Evolutionary conservation across 2,329 filamentous ascomycete genomes (phyloP).

Genomic region (Thelonectria olida): DNA sequence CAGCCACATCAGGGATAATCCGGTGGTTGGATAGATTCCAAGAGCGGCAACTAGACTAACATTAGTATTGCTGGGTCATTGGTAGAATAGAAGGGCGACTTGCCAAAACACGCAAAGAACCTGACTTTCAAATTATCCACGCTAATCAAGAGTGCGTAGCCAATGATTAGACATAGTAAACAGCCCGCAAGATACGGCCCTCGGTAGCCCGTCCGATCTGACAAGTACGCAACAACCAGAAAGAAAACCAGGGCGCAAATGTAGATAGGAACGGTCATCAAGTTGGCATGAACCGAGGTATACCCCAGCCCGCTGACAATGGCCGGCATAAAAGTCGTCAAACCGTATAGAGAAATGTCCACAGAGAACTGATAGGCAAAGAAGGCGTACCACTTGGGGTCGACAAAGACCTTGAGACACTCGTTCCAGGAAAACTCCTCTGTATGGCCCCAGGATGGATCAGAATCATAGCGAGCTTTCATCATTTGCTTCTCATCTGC

Average conservation of each 20-base stretch:
- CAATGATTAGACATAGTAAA: slow-evolving; percentile 39
- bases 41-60: slow-evolving; percentile 24
- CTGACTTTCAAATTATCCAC: slow-evolving; percentile 41
- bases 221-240: slow-evolving; percentile 36
- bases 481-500: slow-evolving; percentile 34
- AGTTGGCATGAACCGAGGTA: slow-evolving; percentile 41
- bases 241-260: slow-evolving; percentile 34
- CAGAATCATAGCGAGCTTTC: slow-evolving; percentile 24
- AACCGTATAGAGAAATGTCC: slow-evolving; percentile 41
- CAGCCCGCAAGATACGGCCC: slow-evolving; percentile 36
- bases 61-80: slow-evolving; percentile 2
- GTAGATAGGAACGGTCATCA: slow-evolving; percentile 41
- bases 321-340: slow-evolving; percentile 44
- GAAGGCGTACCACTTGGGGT: slow-evolving; percentile 45
- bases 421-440: slow-evolving; percentile 28
- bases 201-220: slow-evolving; percentile 35
- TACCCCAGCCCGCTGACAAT: slow-evolving; percentile 43
- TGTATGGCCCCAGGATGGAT: slow-evolving; percentile 20
- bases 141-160: slow-evolving; percentile 40
- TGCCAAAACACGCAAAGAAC: slow-evolving; percentile 32
- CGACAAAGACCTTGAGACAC: slow-evolving; percentile 30
- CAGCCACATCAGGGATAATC: slow-evolving; percentile 57
- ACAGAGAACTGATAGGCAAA: slow-evolving; percentile 42
- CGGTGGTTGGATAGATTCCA: slow-evolving; percentile 43
- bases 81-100: background rate